Conservation (phyloP, 2,329 filamentous ascomycete genomes). For the Tolypocladium ophioglossoides region DNA sequence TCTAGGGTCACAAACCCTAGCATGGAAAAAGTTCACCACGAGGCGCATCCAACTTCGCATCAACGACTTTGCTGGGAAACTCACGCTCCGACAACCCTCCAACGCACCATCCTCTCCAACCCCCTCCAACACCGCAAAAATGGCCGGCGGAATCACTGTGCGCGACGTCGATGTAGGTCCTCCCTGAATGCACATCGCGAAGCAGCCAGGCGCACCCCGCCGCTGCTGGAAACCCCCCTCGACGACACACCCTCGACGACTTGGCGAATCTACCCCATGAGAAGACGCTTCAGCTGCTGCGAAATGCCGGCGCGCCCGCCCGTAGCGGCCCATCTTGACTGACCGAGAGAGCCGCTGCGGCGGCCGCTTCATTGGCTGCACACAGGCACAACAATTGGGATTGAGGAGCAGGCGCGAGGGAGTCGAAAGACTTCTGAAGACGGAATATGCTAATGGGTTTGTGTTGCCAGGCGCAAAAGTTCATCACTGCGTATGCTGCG, state of each 20-base stretch:
- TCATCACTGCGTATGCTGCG: constrained; percentile 75
- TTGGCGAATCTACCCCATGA: constrained; percentile 8
- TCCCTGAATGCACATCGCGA: constrained; percentile 17
- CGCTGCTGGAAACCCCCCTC: neutral
- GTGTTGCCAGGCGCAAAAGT: constrained; percentile 65
- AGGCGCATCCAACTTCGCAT: constrained; percentile 7
- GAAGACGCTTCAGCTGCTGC: constrained; percentile 2
- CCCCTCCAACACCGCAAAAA: constrained; percentile 49
- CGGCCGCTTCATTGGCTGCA: neutral
- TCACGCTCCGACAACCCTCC: constrained; percentile 18
- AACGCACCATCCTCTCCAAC: constrained; percentile 16
- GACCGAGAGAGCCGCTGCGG: neutral
- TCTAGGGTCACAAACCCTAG: constrained; percentile 25
- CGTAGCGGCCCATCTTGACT: neutral
- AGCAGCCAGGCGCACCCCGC: neutral
- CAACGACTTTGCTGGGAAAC: constrained; percentile 9
- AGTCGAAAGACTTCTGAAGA: constrained; percentile 63
- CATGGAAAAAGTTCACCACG: constrained; percentile 15
- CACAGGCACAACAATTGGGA: constrained; percentile 8
- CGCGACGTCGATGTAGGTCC: constrained; percentile 74
- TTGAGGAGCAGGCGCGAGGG: constrained; percentile 59
- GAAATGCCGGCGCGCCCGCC: neutral
- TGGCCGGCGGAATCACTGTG: constrained; percentile 70
- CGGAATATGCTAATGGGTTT: constrained; percentile 61
- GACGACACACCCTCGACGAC: constrained; percentile 9